Evolutionary conservation across 2,329 filamentous ascomycete genomes (phyloP), one percentile per base, ranked within the genome.

Genomic region (Magnaporthales sp.): DNA sequence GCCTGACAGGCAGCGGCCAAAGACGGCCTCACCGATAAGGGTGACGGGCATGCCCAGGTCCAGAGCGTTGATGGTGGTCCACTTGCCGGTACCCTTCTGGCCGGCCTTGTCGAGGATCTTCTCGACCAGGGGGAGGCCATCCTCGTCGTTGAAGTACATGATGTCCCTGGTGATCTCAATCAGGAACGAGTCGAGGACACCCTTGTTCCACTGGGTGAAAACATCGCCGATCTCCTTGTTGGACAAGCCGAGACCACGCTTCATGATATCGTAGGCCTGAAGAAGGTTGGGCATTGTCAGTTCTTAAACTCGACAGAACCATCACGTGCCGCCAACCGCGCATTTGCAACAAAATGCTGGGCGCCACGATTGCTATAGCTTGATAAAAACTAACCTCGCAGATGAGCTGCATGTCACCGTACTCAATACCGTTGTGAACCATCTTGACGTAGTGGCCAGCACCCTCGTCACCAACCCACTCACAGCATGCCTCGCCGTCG

Each of bases 361-460:
- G 31, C 30, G 27, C 6, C 9, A 29, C 22, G 54, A 26, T 38
- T 22, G 29, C 4, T 15, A 30, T 6, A n/a, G 51, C 32, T 31
- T 31, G 38, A 54, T 27, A 13, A 60, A 13, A 60, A 67, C 87
- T 74, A 83, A 97, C 94, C 89, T 99, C 95, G 82, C 91, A 96
- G 80, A 99, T 99, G 77, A 99, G 87, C 86, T 99, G 95, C 95
- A 99, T 99, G 84, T 99, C 95, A 89, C 95, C 95, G 80, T 99
- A 99, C 85, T 99, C 95, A 30, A 99, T 99, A 87, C 95, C 95
- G 84, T 99, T 99, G 90, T 99, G 95, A 71, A 99, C 95, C 95
- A 99, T 99, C 91, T 99, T 99, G 86, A 99, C 94, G 86, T 97
- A 99, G 89, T 99, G 95, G 75, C 95, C 95, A 83, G 95, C 92